Evolutionary conservation across 768 basidiomycete species (phyloP), one percentile per base, ranked within the genome.

Genomic region (Candolleomyces efflorescens): DNA sequence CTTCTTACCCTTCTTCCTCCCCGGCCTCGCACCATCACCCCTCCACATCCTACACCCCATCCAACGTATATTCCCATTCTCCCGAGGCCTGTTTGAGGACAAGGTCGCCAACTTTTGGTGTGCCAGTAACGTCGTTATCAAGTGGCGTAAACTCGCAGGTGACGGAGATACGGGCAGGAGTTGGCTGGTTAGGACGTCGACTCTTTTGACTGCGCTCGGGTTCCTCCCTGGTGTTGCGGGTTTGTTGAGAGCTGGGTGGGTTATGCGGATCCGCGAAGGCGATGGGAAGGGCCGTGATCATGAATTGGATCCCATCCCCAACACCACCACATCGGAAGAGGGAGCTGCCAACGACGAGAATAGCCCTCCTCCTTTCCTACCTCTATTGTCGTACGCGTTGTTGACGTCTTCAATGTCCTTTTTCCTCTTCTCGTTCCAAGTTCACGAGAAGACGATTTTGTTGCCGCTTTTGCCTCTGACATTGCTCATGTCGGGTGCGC

Each of bases 51-150:
- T 81, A n/a, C 82, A 85, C 53, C 84, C 90, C 15, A 75, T 95
- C 47, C 75, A 75, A 13, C 86, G 95, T 5, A 92, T 97, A 55
- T 98, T 98, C 68, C 95, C 95, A 0, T 93, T 98, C 68, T 79
- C 82, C 5, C 86, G 95, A 26, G 95, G 94, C 13, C 76, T 95
- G 2, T 95, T 95, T 65, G 94, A 96, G 67, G 93, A 96, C 74
- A 95, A 96, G 67, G 95, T 98, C 22, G 93, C 95, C 41, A 98
- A 98, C 68, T 92, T 96, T 67, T 98, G 95, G 95, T 97, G 95
- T 70, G 91, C 93, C 32, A 84, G 87, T 17, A 93, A 98, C 67
- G 86, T 95, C 22, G 71, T 90, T 13, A 69, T 98, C 72, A 97
- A 96, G 68, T 97, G 95, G 89, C 56, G 56, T 6, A 38, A 48